Conservation (phyloP, 371 early-diverging fungal genomes). For the Mortierella sp. region DNA sequence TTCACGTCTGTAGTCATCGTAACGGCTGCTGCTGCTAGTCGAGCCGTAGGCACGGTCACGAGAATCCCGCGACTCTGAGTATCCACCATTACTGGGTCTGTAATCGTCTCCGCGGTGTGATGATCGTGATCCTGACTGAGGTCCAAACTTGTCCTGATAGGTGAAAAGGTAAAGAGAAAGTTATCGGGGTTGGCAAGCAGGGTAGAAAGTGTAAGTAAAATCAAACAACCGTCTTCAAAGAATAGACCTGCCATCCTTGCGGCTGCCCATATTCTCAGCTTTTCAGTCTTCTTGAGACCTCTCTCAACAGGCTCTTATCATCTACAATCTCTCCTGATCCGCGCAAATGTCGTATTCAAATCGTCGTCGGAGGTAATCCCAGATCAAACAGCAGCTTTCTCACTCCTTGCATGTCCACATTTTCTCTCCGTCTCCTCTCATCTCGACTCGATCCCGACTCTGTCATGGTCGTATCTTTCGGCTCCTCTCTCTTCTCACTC, state of each 20-base stretch:
- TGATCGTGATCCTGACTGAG: constrained; percentile 36
- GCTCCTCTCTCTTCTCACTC: no score
- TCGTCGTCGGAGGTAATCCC: not conserved
- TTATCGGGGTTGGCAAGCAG: not conserved
- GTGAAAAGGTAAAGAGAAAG: not conserved
- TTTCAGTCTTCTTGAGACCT: not conserved
- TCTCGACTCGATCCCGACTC: not conserved
- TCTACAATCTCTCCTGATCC: not conserved
- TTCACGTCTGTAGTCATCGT: constrained; percentile 26
- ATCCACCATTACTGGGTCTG: not conserved
- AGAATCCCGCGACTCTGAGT: not conserved
- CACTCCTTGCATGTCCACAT: not conserved
- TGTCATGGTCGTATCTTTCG: not conserved
- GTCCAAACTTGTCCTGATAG: constrained; percentile 50
- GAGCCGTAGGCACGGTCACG: not conserved
- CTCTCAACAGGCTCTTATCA: not conserved
- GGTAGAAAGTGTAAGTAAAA: constrained; percentile 1
- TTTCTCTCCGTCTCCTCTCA: not conserved
- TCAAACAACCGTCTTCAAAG: not conserved
- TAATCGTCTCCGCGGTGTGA: constrained; percentile 11
- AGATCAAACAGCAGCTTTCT: not conserved
- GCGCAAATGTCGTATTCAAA: not conserved
- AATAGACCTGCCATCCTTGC: not conserved
- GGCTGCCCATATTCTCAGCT: not conserved
- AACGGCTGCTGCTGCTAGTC: constrained; percentile 8